Percentiles rank a stretch among this genome's conserved stretches.
These are phyloP conservation scores for Cryptosporidium sp. DNA, from an alignment of 169 alveolate genomes.

Conservation along the genomic window DNA sequence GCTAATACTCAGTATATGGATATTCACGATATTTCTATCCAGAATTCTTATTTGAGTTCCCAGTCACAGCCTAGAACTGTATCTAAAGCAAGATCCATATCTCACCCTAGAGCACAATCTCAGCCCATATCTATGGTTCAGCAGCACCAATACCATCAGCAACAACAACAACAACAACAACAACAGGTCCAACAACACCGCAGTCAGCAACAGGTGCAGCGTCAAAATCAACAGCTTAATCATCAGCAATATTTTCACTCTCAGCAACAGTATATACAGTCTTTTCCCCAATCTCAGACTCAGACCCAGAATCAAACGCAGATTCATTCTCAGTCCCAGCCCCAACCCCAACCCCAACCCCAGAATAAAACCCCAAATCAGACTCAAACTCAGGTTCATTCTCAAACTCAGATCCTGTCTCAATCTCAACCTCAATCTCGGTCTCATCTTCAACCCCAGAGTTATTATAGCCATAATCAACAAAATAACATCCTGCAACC, in stretches of 20 bases:
- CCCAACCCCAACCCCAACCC: not conserved
- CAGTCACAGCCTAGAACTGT: not conserved
- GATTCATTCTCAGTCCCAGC: not conserved
- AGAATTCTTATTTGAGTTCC: not conserved
- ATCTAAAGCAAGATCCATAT: not conserved
- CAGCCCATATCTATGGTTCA: not conserved
- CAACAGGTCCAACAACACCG: not conserved
- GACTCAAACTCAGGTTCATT: not conserved
- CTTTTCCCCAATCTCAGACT: not conserved
- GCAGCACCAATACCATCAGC: not conserved
- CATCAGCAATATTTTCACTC: not conserved
- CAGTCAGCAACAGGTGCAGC: not conserved
- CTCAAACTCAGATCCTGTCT: constrained; percentile 3
- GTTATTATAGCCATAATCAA: not conserved
- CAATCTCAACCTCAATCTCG: constrained; percentile 7
- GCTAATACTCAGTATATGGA: not conserved
- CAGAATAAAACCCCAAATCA: not conserved
- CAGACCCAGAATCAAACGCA: not conserved
- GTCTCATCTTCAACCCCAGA: constrained; percentile 1
- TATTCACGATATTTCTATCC: not conserved
- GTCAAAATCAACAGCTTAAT: not conserved
- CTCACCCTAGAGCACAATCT: constrained; percentile 2
- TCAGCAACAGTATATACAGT: not conserved
- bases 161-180: not conserved
- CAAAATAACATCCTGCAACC: not conserved